These are phyloP conservation scores for Euphorbia pulcherrima DNA, from an alignment of 345 rosid genomes.

Conservation along the genomic window DNA sequence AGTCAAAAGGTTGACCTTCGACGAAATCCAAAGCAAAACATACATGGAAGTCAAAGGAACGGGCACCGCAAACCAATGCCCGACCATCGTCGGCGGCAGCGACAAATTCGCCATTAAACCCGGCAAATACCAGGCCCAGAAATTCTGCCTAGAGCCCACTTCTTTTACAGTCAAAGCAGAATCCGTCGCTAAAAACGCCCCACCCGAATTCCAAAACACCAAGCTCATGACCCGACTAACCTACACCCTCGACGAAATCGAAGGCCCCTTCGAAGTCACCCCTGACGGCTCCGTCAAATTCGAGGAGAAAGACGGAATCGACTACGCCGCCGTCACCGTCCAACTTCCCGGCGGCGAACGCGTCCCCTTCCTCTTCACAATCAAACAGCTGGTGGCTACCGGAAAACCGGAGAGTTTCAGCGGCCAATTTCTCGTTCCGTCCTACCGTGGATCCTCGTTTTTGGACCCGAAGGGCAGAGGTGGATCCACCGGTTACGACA, in stretches of 20 bases:
- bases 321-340: slow-evolving; percentile 80
- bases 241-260: slow-evolving; percentile 92
- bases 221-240: slow-evolving; percentile 98
- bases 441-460: slow-evolving; percentile 80
- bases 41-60: slow-evolving; percentile 94
- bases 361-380: slow-evolving; percentile 83
- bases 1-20: slow-evolving; percentile 84
- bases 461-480: slow-evolving; percentile 95
- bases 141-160: slow-evolving; percentile 90
- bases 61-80: slow-evolving; percentile 95
- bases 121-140: slow-evolving; percentile 79
- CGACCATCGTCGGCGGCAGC: slow-evolving; percentile 69
- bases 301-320: slow-evolving; percentile 83
- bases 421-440: slow-evolving; percentile 70
- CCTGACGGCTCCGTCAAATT: slow-evolving; percentile 59
- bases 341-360: slow-evolving; percentile 89
- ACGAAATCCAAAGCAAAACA: slow-evolving; percentile 93
- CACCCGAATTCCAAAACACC: slow-evolving; percentile 87
- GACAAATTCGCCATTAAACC: slow-evolving; percentile 71
- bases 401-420: slow-evolving; percentile 75
- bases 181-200: slow-evolving; percentile 66
- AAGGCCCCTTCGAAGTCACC: slow-evolving; percentile 88
- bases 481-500: slow-evolving; percentile 85
- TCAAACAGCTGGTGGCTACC: slow-evolving; percentile 72
- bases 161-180: slow-evolving; percentile 98